Evolutionary conservation across 148 eudicot genomes (phyloP).

Genomic region (Spergularia marina): DNA sequence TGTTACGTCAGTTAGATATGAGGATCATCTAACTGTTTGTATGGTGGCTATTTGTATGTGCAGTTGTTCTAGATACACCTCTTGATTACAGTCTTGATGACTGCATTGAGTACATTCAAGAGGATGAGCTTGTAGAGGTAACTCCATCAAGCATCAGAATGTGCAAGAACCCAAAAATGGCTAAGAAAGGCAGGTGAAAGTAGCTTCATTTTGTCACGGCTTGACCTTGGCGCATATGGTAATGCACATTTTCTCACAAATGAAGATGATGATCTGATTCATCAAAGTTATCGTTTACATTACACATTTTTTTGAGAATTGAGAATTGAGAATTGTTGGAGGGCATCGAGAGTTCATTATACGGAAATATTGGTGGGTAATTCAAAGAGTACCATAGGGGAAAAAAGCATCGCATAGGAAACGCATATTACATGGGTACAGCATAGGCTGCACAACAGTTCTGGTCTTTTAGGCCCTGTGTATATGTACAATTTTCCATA

Average conservation of each 20-base stretch:
- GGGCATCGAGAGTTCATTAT: conserved; percentile 8
- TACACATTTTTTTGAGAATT: neutral
- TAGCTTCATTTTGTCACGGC: conserved; percentile 1
- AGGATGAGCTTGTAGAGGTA: conserved; percentile 96
- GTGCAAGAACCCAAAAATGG: conserved; percentile 80
- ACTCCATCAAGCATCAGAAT: conserved; percentile 83
- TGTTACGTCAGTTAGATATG: neutral
- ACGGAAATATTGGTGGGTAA: neutral
- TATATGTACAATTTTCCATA: conserved; percentile 17
- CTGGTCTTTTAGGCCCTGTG: conserved; percentile 5
- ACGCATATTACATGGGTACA: neutral
- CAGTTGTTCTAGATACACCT: conserved; percentile 90
- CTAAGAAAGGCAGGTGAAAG: conserved; percentile 54
- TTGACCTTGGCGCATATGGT: neutral
- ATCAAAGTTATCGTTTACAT: conserved; percentile 5
- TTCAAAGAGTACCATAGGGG: neutral
- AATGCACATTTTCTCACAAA: neutral
- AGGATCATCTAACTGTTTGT: neutral
- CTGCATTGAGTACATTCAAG: conserved; percentile 98
- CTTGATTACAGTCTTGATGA: conserved; percentile 88
- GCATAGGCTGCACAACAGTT: neutral
- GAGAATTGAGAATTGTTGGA: neutral
- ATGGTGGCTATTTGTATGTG: conserved; percentile 10
- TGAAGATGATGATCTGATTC: conserved; percentile 3
- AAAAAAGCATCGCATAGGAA: neutral